Evolutionary conservation across 163 green algal species (phyloP).

Genomic region (Picocystis sp.): DNA sequence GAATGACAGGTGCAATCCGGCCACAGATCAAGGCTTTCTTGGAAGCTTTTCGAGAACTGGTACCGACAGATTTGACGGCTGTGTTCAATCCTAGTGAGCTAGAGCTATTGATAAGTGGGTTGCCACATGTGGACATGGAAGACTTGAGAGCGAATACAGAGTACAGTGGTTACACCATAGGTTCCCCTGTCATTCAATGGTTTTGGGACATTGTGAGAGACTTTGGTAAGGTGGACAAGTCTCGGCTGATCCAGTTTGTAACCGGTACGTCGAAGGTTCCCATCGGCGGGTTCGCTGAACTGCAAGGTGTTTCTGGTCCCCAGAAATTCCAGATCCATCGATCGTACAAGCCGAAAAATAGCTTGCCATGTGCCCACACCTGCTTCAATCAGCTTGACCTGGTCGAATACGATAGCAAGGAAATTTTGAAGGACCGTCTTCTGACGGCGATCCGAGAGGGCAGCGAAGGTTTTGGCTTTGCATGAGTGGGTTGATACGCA

Average conservation of each 20-base stretch:
- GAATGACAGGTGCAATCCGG: conserved; percentile 88
- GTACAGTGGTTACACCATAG: conserved; percentile 71
- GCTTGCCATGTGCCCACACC: conserved; percentile 84
- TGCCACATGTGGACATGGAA: conserved; percentile 86
- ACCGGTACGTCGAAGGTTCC: conserved; percentile 74
- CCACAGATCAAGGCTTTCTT: conserved; percentile 49
- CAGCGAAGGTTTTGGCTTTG: conserved; percentile 81
- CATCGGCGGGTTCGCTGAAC: conserved; percentile 78
- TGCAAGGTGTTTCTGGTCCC: conserved; percentile 84
- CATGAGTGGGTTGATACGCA: neutral
- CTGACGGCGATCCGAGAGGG: conserved; percentile 77
- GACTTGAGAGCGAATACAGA: conserved; percentile 78
- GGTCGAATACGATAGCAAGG: conserved; percentile 79
- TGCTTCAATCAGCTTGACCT: conserved; percentile 99
- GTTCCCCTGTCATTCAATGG: conserved; percentile 63
- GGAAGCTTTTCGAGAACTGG: conserved; percentile 84
- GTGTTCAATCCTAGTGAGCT: conserved; percentile 97
- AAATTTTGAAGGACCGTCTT: conserved; percentile 75
- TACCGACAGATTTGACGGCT: conserved; percentile 60
- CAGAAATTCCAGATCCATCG: conserved; percentile 93
- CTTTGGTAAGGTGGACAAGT: conserved; percentile 71
- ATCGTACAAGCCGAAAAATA: conserved; percentile 44
- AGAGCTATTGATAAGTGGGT: conserved; percentile 87
- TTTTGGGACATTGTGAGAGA: conserved; percentile 86
- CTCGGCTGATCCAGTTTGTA: conserved; percentile 73